Percentiles rank a stretch among this genome's conserved stretches.
Conservation (phyloP, 306 rosid species). For the Prunus kanzakura region DNA sequence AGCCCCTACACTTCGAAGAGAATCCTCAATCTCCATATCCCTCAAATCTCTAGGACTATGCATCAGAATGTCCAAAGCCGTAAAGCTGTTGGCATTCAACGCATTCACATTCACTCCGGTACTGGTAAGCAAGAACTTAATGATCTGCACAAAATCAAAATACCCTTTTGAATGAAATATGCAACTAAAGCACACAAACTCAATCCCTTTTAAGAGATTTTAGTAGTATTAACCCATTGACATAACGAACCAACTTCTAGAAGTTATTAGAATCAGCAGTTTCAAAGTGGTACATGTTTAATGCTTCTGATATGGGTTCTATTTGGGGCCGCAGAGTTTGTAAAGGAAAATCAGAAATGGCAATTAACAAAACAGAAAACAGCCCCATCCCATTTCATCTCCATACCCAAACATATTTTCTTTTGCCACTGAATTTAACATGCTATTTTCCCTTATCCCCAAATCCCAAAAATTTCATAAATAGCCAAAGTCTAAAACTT, state of each 20-base stretch:
- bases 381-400: background rate
- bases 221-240: background rate
- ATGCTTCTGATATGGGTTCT: background rate
- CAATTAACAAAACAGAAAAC: background rate
- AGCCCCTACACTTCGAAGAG: conserved; percentile 16
- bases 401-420: background rate
- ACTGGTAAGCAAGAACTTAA: conserved; percentile 10
- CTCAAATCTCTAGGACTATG: conserved; percentile 27
- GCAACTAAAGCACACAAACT: background rate
- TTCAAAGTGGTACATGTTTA: background rate
- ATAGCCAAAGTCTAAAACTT: background rate
- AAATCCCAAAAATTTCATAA: background rate
- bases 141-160: conserved; percentile 20
- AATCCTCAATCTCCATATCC: conserved; percentile 24
- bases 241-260: background rate
- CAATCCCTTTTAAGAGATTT: background rate
- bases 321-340: background rate
- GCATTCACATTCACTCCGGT: conserved; percentile 22
- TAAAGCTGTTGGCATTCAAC: conserved; percentile 19
- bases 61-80: conserved; percentile 30
- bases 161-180: background rate
- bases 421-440: background rate
- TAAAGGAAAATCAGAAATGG: background rate
- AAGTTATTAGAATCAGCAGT: background rate
- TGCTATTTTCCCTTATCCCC: background rate